phyloP scores from a whole-genome alignment of 495 filamentous ascomycete species.

The Lepraria neglecta region DNA sequence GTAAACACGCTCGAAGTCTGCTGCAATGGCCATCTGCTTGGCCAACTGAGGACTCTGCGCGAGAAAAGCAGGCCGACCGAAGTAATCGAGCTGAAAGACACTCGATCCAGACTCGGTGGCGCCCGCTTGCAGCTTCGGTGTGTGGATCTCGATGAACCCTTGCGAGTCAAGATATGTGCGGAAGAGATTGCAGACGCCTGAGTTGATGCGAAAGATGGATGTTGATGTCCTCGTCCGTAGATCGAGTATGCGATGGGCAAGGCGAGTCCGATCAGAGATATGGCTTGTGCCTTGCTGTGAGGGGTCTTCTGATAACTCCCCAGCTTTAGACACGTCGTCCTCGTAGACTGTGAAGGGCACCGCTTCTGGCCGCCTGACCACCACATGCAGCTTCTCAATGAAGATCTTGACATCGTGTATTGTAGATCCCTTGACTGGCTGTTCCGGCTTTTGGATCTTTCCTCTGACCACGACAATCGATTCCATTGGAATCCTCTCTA shows the following conservation, averaged over 20 bases:
- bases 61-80: conserved; percentile 71
- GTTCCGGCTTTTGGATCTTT: conserved; percentile 53
- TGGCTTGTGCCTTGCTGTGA: conserved; percentile 47
- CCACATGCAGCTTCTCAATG: conserved; percentile 47
- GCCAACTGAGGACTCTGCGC: conserved; percentile 91
- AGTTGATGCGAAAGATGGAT: conserved; percentile 72
- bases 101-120: conserved; percentile 89
- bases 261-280: conserved; percentile 64
- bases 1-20: conserved; percentile 80
- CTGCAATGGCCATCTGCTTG: conserved; percentile 89
- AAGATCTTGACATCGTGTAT: conserved; percentile 51
- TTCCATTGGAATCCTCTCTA: conserved; percentile 63
- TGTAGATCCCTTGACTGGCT: conserved; percentile 50
- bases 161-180: conserved; percentile 61
- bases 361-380: conserved; percentile 48
- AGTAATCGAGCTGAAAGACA: conserved; percentile 84
- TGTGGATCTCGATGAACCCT: conserved; percentile 82
- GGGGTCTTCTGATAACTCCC: conserved; percentile 38
- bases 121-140: conserved; percentile 78
- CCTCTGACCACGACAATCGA: conserved; percentile 60
- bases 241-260: conserved; percentile 80
- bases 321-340: conserved; percentile 45
- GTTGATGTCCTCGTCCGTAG: conserved; percentile 79
- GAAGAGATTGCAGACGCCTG: conserved; percentile 71
- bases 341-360: conserved; percentile 60